Evolutionary conservation across 371 early-diverging fungal species (phyloP).

Genomic region (Saksenaea vasiformis): DNA sequence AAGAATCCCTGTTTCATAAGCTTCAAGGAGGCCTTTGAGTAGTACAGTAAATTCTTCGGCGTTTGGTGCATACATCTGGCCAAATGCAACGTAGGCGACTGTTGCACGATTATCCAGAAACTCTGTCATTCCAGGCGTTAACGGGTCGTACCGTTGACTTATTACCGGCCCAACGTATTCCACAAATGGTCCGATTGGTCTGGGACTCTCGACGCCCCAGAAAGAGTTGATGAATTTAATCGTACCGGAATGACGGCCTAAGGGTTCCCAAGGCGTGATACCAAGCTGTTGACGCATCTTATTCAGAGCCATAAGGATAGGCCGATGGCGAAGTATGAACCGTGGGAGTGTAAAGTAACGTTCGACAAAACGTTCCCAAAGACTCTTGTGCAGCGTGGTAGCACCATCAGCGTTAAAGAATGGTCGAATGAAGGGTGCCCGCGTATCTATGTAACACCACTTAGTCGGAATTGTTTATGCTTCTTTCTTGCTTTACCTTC

Average conservation of each 20-base stretch:
- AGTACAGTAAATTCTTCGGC: slow-evolving; percentile 6
- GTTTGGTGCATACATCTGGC: slow-evolving; percentile 20
- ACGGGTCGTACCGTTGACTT: slow-evolving; percentile 9
- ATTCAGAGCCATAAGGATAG: slow-evolving; percentile 5
- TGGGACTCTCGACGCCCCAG: slow-evolving; percentile 27
- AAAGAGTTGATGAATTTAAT: slow-evolving; percentile 33
- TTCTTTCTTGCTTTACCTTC: background rate
- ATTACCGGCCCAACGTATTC: slow-evolving; percentile 41
- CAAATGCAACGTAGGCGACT: slow-evolving; percentile 40
- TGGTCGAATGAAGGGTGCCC: slow-evolving; percentile 16
- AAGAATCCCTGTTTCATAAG: slow-evolving; percentile 17
- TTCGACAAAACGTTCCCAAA: slow-evolving; percentile 11
- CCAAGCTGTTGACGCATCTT: slow-evolving; percentile 7
- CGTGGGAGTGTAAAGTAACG: slow-evolving; percentile 13
- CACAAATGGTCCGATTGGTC: slow-evolving; percentile 36
- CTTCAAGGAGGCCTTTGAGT: slow-evolving; percentile 18
- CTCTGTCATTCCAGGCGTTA: background rate
- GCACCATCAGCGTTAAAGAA: slow-evolving; percentile 3
- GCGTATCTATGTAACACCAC: slow-evolving; percentile 5
- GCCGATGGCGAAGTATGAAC: slow-evolving; percentile 8
- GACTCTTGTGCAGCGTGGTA: slow-evolving; percentile 13
- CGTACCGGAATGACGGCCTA: slow-evolving; percentile 10
- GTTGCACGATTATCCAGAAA: slow-evolving; percentile 21
- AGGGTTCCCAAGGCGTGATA: slow-evolving; percentile 10
- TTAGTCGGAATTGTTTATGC: background rate